Evolutionary conservation across 352 stramenopile species (phyloP).

Genomic region (Chrysophaeum taylorii): DNA sequence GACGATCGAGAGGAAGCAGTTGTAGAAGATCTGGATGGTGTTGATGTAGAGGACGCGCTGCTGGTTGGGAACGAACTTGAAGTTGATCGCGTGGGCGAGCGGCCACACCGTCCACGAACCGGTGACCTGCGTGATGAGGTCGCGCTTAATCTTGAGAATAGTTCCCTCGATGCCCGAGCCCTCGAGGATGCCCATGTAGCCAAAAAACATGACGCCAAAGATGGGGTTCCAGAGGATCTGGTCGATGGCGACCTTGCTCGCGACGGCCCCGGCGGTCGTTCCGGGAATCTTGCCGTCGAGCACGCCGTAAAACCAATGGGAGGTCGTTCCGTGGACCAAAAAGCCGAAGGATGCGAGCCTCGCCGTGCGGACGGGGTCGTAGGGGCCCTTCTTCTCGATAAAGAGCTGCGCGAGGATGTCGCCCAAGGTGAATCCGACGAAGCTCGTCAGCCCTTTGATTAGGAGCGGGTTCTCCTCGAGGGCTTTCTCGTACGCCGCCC

Average conservation of each 20-base stretch:
- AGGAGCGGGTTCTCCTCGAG: slow-evolving; percentile 60
- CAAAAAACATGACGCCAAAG: slow-evolving; percentile 70
- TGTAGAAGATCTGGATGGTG: slow-evolving; percentile 70
- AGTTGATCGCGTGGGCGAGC: slow-evolving; percentile 66
- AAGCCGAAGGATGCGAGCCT: slow-evolving; percentile 60
- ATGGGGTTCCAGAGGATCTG: slow-evolving; percentile 65
- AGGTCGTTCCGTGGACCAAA: slow-evolving; percentile 54
- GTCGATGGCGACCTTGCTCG: slow-evolving; percentile 46
- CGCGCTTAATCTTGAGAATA: slow-evolving; percentile 55
- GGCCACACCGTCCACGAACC: slow-evolving; percentile 65
- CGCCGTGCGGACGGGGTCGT: slow-evolving; percentile 58
- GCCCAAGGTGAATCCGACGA: slow-evolving; percentile 65
- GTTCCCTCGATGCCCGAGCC: slow-evolving; percentile 54
- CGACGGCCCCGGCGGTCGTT: slow-evolving; percentile 56
- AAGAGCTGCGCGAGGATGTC: slow-evolving; percentile 66
- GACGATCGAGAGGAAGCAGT: slow-evolving; percentile 67
- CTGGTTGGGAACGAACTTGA: slow-evolving; percentile 60
- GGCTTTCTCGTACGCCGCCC: slow-evolving; percentile 62
- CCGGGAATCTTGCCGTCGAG: slow-evolving; percentile 61
- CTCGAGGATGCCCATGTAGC: slow-evolving; percentile 59
- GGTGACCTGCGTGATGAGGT: slow-evolving; percentile 59
- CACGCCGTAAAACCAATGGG: slow-evolving; percentile 66
- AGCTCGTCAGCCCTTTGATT: slow-evolving; percentile 61
- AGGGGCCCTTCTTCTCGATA: slow-evolving; percentile 51
- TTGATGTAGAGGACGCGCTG: slow-evolving; percentile 74